phyloP scores from a whole-genome alignment of 768 basidiomycete genomes.

The Aureoboletus auriporus region DNA sequence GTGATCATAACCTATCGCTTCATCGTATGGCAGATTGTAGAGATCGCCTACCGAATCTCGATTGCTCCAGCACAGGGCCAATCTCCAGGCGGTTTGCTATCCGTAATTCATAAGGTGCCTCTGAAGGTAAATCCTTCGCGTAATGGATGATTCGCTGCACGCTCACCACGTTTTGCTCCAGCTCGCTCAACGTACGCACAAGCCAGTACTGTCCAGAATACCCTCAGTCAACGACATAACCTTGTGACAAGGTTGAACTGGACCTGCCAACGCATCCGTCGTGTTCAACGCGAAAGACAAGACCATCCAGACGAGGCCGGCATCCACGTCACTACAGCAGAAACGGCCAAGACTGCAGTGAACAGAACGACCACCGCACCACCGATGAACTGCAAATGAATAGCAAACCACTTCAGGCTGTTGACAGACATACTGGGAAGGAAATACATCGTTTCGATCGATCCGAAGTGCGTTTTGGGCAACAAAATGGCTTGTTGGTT shows the following conservation, averaged over 20 bases:
- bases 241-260: neutral
- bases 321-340: constrained; percentile 72
- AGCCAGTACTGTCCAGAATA: constrained; percentile 61
- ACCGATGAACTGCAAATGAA: constrained; percentile 82
- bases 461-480: constrained; percentile 68
- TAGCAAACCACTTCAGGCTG: constrained; percentile 81
- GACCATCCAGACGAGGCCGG: constrained; percentile 83
- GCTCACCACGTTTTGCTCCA: constrained; percentile 88
- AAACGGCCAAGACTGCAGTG: constrained; percentile 62
- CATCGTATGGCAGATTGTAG: no score
- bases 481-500: constrained; percentile 65
- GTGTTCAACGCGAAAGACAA: constrained; percentile 82
- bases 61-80: constrained; percentile 80
- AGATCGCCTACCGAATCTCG: constrained; percentile 65
- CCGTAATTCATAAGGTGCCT: constrained; percentile 70
- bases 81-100: constrained; percentile 42
- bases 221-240: no score
- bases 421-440: constrained; percentile 73
- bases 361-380: constrained; percentile 74
- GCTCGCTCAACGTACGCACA: constrained; percentile 78
- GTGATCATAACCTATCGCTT: no score
- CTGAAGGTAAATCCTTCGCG: constrained; percentile 58
- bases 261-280: constrained; percentile 70
- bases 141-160: constrained; percentile 88
- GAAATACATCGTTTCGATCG: constrained; percentile 83